Percentiles rank a stretch among this genome's conserved stretches.
Evolutionary conservation across 306 rosid species (phyloP).

Genomic region (Clitoria ternatea): DNA sequence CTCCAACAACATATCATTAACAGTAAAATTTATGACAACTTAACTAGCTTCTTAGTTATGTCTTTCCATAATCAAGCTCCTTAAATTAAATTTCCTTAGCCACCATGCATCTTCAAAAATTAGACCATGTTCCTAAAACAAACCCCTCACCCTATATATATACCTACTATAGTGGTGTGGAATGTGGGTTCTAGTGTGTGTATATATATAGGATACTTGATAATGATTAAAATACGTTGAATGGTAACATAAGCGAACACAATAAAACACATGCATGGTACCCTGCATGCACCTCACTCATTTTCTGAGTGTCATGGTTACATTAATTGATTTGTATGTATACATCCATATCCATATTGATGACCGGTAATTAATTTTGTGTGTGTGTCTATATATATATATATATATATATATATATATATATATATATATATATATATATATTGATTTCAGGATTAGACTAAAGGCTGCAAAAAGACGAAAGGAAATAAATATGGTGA

Average conservation of each 20-base stretch:
- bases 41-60: slow-evolving; percentile 7
- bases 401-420: too few species aligned
- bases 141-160: neutral
- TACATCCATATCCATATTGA: slow-evolving; percentile 33
- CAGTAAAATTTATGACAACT: neutral
- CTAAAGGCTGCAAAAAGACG: neutral
- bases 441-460: slow-evolving; percentile 2
- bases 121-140: slow-evolving; percentile 5
- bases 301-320: slow-evolving; percentile 23
- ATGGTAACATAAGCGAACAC: slow-evolving; percentile 7
- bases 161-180: slow-evolving; percentile 5
- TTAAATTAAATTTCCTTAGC: neutral
- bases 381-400: too few species aligned
- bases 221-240: slow-evolving; percentile 34
- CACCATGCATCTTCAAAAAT: neutral
- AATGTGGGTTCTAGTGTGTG: neutral
- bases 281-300: slow-evolving; percentile 29
- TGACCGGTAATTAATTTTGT: too few species aligned
- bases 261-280: slow-evolving; percentile 26
- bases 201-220: neutral
- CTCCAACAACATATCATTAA: slow-evolving; percentile 1
- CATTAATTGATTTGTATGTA: slow-evolving; percentile 33
- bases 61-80: slow-evolving; percentile 16
- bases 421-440: too few species aligned
- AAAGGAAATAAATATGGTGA: neutral